Conservation (phyloP, 768 basidiomycete genomes). For the Candolleomyces efflorescens region DNA sequence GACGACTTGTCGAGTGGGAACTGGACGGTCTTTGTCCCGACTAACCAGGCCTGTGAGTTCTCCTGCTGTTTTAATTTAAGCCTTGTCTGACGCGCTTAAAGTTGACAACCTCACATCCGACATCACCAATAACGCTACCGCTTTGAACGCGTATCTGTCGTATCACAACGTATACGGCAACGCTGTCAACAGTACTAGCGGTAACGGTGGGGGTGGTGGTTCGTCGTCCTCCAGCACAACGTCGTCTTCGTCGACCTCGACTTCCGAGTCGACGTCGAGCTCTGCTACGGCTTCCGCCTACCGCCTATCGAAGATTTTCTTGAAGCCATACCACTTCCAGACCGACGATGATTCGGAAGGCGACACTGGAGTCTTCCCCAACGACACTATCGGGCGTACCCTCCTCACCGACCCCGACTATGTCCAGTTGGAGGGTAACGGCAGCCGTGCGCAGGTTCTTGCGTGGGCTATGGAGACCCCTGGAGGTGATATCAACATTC, state of each 20-base stretch:
- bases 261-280: not conserved
- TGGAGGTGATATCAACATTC: constrained; percentile 27
- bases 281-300: not conserved
- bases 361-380: constrained; percentile 32
- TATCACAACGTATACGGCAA: constrained; percentile 57
- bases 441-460: constrained; percentile 51
- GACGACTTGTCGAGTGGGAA: constrained; percentile 37
- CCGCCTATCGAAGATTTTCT: not conserved
- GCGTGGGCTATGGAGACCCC: constrained; percentile 20
- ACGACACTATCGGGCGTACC: constrained; percentile 59
- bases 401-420: constrained; percentile 44
- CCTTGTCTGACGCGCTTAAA: constrained; percentile 16
- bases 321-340: not conserved
- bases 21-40: constrained; percentile 55
- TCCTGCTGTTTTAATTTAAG: not conserved
- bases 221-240: not conserved
- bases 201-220: not conserved
- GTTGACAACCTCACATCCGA: constrained; percentile 26
- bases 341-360: not conserved
- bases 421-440: constrained; percentile 48
- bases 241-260: not conserved
- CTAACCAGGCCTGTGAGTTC: constrained; percentile 48
- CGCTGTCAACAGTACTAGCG: constrained; percentile 24
- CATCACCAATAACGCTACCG: constrained; percentile 14
- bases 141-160: constrained; percentile 43